Evolutionary conservation across 208 protist genomes (phyloP), one percentile per base, ranked within the genome.

Genomic region (Herpetomonas tarakana): DNA sequence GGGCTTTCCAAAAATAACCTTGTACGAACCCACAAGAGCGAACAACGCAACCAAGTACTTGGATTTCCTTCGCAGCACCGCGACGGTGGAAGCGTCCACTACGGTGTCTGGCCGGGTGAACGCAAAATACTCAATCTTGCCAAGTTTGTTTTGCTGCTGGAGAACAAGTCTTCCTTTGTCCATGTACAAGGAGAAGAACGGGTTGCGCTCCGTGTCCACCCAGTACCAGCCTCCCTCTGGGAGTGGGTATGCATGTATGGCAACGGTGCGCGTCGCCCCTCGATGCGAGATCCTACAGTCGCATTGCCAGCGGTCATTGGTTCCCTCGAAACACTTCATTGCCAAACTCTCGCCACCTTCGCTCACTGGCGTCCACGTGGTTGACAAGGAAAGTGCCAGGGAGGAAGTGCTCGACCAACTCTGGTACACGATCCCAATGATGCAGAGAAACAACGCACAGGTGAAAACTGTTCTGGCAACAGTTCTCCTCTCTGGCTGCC

Each of bases 21-120:
- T 90, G 45, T 74, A 86, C n/a, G 65, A 60, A 7, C 55, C 68
- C 2, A 86, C 39, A 25, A 80, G 44, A 39, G 84, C 25, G 74
- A 83, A 81, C 56, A 86, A 61, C 14, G 74, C 68, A 2, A 26
- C 71, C 22, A 90, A 61, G 67, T 83, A 79, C 50, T 68, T 62
- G 9, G 65, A 54, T 45, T 86, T 90, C 39, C 51, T 51, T 2
- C 35, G 41, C 56, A 66, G 60, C 28, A 72, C 38, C 21, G 46
- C 19, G 18, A 59, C 7, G 47, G 50, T 38, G 21, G 24, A 55
- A 9, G 21, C 28, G 9, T 6, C 11, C 50, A 28, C 4, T 7
- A 55, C 9, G 6, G 50, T 4, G 4, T 39, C 44, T 18, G 6
- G 16, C 9, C 19, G 9, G 16, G 44, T 49, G 19, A 49, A 49